Percentiles rank a stretch among this genome's conserved stretches.
phyloP scores from a whole-genome alignment of 371 early-diverging fungal species.

The Amoeboaphelidium protococcarum region DNA sequence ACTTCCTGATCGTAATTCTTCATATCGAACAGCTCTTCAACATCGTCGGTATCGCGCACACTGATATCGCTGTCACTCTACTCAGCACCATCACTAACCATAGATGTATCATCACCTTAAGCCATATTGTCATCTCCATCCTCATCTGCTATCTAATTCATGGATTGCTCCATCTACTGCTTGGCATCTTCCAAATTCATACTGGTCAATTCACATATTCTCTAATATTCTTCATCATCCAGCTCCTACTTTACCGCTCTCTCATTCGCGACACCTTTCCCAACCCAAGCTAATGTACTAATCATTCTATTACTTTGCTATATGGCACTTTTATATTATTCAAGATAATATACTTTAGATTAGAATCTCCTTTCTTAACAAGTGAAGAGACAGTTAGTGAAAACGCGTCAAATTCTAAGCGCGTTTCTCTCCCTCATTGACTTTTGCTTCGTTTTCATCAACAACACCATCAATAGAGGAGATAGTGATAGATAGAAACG shows the following conservation, averaged over 20 bases:
- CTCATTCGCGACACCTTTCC: slow-evolving; percentile 56
- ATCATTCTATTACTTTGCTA: slow-evolving; percentile 31
- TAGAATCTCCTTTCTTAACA: too few relatives aligned
- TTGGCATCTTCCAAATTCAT: slow-evolving; percentile 41
- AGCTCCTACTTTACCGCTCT: slow-evolving; percentile 44
- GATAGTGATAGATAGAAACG: too few relatives aligned
- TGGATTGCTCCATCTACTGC: slow-evolving; percentile 27
- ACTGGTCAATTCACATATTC: slow-evolving; percentile 37
- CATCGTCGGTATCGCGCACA: not conserved
- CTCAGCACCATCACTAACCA: not conserved
- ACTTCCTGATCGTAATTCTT: too few relatives aligned
- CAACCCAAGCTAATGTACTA: slow-evolving; percentile 53
- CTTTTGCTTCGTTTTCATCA: too few relatives aligned
- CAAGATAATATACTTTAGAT: too few relatives aligned
- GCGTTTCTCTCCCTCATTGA: too few relatives aligned
- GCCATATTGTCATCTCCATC: slow-evolving; percentile 2
- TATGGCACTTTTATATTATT: too few relatives aligned
- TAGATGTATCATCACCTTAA: not conserved
- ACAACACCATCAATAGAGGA: too few relatives aligned
- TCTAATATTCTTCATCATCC: slow-evolving; percentile 55
- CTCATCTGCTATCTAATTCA: slow-evolving; percentile 5
- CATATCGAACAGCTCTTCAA: too few relatives aligned
- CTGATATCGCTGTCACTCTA: slow-evolving; percentile 1
- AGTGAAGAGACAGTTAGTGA: too few relatives aligned
- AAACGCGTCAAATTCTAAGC: too few relatives aligned